phyloP scores from a whole-genome alignment of 2,329 filamentous ascomycete species.

The Cytospora leucostoma region DNA sequence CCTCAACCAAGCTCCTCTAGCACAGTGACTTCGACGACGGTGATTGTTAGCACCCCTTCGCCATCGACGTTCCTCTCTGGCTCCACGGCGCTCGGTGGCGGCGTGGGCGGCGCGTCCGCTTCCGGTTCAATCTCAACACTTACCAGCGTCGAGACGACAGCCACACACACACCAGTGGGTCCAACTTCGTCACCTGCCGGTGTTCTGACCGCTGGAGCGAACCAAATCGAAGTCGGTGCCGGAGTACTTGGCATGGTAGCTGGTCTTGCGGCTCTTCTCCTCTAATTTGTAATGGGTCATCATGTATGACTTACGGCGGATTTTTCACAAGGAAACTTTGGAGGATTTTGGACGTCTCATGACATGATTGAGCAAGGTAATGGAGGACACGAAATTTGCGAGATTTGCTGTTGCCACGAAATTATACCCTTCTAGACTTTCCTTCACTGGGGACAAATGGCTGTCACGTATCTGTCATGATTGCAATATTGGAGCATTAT shows the following conservation, averaged over 20 bases:
- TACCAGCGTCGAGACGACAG: constrained; percentile 11
- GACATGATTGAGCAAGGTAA: constrained; percentile 26
- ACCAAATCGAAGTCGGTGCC: constrained; percentile 39
- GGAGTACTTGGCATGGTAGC: constrained; percentile 42
- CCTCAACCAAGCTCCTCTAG: constrained; percentile 26
- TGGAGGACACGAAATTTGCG: constrained; percentile 11
- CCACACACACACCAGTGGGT: constrained; percentile 35
- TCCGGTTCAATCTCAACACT: neutral
- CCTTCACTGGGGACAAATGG: constrained; percentile 24
- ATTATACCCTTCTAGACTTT: constrained; percentile 29
- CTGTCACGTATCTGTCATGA: constrained; percentile 24
- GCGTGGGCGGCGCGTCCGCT: constrained; percentile 1
- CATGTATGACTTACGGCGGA: neutral
- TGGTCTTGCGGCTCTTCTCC: constrained; percentile 41
- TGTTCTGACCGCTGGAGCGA: constrained; percentile 41
- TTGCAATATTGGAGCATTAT: constrained; percentile 25
- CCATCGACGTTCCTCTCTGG: constrained; percentile 29
- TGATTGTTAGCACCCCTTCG: constrained; percentile 29
- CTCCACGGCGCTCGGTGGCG: constrained; percentile 25
- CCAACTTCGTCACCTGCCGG: constrained; percentile 33
- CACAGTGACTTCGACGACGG: constrained; percentile 24
- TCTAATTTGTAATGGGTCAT: constrained; percentile 34
- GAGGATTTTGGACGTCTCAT: constrained; percentile 28
- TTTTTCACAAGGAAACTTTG: constrained; percentile 20
- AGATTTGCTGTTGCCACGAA: constrained; percentile 21